Evolutionary conservation across 139 green algal species (phyloP), one percentile per base, ranked within the genome.

Genomic region (Chlamydomonas sphaeroides): DNA sequence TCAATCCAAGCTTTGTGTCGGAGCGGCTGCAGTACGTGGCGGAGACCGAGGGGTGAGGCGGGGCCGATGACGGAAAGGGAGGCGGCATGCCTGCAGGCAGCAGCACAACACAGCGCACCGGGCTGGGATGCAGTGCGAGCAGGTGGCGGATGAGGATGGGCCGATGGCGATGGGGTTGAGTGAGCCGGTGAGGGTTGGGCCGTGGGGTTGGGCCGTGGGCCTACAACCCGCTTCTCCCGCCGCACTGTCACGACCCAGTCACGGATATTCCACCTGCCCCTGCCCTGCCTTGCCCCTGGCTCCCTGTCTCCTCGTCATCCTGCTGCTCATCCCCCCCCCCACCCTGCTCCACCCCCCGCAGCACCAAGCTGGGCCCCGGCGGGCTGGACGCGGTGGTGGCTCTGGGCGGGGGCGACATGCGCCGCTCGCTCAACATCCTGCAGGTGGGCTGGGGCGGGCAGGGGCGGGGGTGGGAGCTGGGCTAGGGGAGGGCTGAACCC

Each of bases 401-500:
- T 41, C 89, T 99, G 41, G 94, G 94, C 14, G 71, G 61, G 0
- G 97, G 97, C 0, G 97, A 99, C 92, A 99, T 99, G 97, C 89
- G 97, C 30, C 89, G 93, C 11, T 94, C 93, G 2, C 95, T 99
- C 77, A 99, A 99, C 92, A 97, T 99, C 65, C 87, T 99, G 65
- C 95, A 98, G 91, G 92, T 92, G 39, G 63, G 85, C 38, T 0
- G 36, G 21, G 49, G 25, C 11, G 45, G 45, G 14, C 11, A 14
- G 45, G 45, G 45, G 45, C 11, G 45, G 45, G 11, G 45, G 45
- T n/a, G n/a, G n/a, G n/a, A n/a, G n/a, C n/a, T n/a, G n/a, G n/a
- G n/a, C n/a, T n/a, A n/a, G n/a, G n/a, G n/a, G n/a, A n/a, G n/a
- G n/a, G n/a, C n/a, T n/a, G n/a, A n/a, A n/a, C n/a, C n/a, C n/a